Percentiles rank a stretch among this genome's conserved stretches.
phyloP scores from a whole-genome alignment of 768 basidiomycete species.

The Russula emetica region DNA sequence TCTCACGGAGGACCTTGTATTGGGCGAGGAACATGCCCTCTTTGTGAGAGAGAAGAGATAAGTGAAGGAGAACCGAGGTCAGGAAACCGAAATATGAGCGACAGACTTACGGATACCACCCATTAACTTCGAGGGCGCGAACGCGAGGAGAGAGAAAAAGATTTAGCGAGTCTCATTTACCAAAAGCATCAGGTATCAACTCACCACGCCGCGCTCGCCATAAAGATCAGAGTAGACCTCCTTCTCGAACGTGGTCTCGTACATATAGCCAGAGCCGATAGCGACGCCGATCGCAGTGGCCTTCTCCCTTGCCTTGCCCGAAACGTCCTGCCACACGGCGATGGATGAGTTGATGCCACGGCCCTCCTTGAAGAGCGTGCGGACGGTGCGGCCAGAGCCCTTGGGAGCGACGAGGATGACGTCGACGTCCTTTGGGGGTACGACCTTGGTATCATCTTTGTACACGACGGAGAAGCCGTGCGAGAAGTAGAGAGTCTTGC shows the following conservation, averaged over 20 bases:
- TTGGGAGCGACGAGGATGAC: constrained; percentile 99
- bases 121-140: constrained; percentile 85
- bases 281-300: constrained; percentile 92
- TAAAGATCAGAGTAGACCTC: constrained; percentile 99
- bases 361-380: constrained; percentile 99
- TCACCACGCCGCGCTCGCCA: constrained; percentile 97
- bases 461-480: constrained; percentile 99
- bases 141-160: no score
- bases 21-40: constrained; percentile 98
- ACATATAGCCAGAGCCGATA: constrained; percentile 94
- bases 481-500: constrained; percentile 99
- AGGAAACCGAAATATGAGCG: not conserved
- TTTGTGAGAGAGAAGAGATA: constrained; percentile 30
- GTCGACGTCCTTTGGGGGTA: constrained; percentile 90
- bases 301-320: constrained; percentile 96
- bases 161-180: no score
- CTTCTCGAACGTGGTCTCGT: constrained; percentile 99
- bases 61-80: not conserved
- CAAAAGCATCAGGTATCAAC: no score
- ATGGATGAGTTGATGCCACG: constrained; percentile 95
- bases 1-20: constrained; percentile 95
- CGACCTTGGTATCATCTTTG: constrained; percentile 93
- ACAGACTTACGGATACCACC: constrained; percentile 79
- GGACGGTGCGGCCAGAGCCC: constrained; percentile 97
- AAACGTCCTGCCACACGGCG: constrained; percentile 96